These are phyloP conservation scores for Eustoma russellianum DNA, from an alignment of 257 asterid species.

Conservation along the genomic window DNA sequence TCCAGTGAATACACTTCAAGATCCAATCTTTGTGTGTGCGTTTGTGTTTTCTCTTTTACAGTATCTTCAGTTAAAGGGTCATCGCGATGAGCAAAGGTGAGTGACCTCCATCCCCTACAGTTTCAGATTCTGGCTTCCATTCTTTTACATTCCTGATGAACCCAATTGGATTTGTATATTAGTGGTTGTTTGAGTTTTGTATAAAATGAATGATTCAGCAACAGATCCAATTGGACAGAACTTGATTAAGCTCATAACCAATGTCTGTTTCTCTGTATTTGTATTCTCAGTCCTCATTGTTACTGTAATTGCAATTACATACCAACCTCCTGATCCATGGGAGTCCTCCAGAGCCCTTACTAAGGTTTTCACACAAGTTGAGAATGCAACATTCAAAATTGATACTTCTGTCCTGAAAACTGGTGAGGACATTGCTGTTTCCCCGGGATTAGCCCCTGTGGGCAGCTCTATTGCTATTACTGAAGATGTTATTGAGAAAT, in stretches of 20 bases:
- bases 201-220: slow-evolving; percentile 60
- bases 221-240: slow-evolving; percentile 87
- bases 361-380: slow-evolving; percentile 59
- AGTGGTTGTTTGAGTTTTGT: slow-evolving; percentile 7
- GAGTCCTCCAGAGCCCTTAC: slow-evolving; percentile 94
- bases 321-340: slow-evolving; percentile 99
- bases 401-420: slow-evolving; percentile 79
- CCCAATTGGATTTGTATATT: background rate
- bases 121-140: slow-evolving; percentile 9
- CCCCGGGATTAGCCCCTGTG: slow-evolving; percentile 34
- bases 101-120: slow-evolving; percentile 9
- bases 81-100: slow-evolving; percentile 21
- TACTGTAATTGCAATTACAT: slow-evolving; percentile 86
- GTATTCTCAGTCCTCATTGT: slow-evolving; percentile 79
- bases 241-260: slow-evolving; percentile 66
- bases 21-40: slow-evolving; percentile 15
- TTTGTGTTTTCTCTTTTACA: slow-evolving; percentile 8
- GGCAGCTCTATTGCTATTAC: slow-evolving; percentile 37
- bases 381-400: slow-evolving; percentile 75
- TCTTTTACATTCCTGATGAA: background rate
- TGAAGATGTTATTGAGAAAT: slow-evolving; percentile 50
- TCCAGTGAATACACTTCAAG: slow-evolving; percentile 28
- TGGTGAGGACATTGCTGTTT: slow-evolving; percentile 71
- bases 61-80: slow-evolving; percentile 14
- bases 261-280: slow-evolving; percentile 88